These are phyloP conservation scores for Alnus glutinosa DNA, from an alignment of 306 rosid species.

Conservation along the genomic window DNA sequence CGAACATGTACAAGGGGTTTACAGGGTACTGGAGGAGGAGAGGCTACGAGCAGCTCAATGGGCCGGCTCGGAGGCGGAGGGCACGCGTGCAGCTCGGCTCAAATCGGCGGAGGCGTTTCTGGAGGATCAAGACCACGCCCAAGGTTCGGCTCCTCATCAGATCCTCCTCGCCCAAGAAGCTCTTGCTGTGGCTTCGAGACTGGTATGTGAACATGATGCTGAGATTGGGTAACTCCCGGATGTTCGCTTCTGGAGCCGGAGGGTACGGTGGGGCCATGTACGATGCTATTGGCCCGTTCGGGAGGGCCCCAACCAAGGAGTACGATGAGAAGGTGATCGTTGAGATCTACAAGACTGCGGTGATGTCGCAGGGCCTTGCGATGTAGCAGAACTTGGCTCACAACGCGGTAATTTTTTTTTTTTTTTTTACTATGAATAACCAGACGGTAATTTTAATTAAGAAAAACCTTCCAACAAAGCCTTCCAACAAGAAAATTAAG, in stretches of 20 bases:
- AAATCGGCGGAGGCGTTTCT: constrained; percentile 32
- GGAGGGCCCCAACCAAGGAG: constrained; percentile 53
- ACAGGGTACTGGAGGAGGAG: constrained; percentile 53
- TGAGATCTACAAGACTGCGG: constrained; percentile 60
- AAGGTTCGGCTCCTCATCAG: constrained; percentile 42
- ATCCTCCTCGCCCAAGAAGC: constrained; percentile 58
- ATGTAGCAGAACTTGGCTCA: constrained; percentile 27
- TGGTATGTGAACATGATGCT: constrained; percentile 71
- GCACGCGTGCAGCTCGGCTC: constrained; percentile 36
- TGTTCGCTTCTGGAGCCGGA: constrained; percentile 24
- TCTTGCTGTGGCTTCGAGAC: constrained; percentile 72
- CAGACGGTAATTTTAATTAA: background rate
- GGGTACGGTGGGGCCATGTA: constrained; percentile 36
- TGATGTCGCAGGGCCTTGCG: constrained; percentile 47
- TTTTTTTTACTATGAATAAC: background rate
- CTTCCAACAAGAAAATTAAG: background rate
- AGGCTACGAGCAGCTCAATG: constrained; percentile 48
- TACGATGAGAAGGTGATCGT: constrained; percentile 72
- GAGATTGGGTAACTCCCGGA: constrained; percentile 61
- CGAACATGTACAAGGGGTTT: constrained; percentile 40
- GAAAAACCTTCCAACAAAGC: too few relatives aligned
- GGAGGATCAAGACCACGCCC: constrained; percentile 56
- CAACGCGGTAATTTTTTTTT: constrained; percentile 31
- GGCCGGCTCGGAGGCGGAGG: constrained; percentile 28
- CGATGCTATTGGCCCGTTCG: constrained; percentile 22